Evolutionary conservation across 2,329 filamentous ascomycete genomes (phyloP), one percentile per base, ranked within the genome.

Genomic region (Uncinocarpus reesii): DNA sequence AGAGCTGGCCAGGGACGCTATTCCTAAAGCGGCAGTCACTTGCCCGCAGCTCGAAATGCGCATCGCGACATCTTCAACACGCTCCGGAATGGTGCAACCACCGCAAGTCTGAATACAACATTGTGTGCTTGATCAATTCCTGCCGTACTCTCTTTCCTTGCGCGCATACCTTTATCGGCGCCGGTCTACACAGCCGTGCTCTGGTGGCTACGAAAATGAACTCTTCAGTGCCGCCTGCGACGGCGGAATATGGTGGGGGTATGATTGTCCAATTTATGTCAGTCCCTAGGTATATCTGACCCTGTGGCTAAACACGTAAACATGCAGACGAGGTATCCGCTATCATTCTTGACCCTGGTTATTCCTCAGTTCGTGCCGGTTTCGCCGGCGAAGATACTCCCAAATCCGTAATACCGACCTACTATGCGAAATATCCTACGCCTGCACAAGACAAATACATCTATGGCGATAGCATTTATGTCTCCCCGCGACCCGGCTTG

Each of bases 371-470:
- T 34, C 88, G 93, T 68, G 92, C 89, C 52, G 92, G 92, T 50
- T 98, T 96, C 62, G 93, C 93, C 10, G 92, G 93, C 62, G 93
- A 98, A 77, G 92, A 98, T 70, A 84, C 88, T 0, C 92, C 92
- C 58, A 96, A 96, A 72, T 88, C 86, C 24, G 81, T 96, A 49
- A 77, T 94, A 50, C 89, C 90, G 23, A 92, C 88, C 37, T 87
- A 84, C 71, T 98, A 98, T 70, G 89, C 85, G 53, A 73, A 75
- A 65, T 68, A 71, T 53, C 70, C 71, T 48, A 68, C 66, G 49
- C 67, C 74, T 37, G 71, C 69, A 20, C 73, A 76, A 42, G 73
- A 80, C 49, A 73, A 75, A 54, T 67, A 75, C 26, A 66, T 92
- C 51, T 96, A 89, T 60, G 92, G 92, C 69, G 93, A 98, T 64